Evolutionary conservation across 176 grass and related monocot species (phyloP).

Genomic region (Ampelocalamus luodianensis): DNA sequence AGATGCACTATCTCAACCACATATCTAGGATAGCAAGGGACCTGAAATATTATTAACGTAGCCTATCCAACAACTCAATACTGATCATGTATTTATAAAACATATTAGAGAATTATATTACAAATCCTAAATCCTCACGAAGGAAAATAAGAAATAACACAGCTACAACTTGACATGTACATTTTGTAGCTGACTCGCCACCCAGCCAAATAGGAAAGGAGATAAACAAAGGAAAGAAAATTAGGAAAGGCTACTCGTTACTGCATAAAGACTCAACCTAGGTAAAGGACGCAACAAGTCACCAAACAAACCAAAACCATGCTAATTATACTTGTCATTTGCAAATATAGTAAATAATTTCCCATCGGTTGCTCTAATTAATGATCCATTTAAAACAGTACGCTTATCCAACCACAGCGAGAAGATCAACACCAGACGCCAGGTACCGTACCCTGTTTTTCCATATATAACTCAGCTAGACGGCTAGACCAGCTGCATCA

Average conservation of each 20-base stretch:
- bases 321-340: not conserved
- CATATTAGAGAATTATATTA: not conserved
- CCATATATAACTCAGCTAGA: not conserved
- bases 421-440: not conserved
- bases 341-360: not conserved
- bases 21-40: not conserved
- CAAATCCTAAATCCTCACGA: not conserved
- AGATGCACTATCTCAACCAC: not conserved
- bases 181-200: conserved; percentile 1
- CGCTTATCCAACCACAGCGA: not conserved
- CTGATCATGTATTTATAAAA: not conserved
- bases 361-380: not conserved
- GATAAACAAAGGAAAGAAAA: not conserved
- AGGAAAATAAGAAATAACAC: not conserved
- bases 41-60: not conserved
- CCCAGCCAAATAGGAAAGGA: conserved; percentile 4
- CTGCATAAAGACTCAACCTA: not conserved
- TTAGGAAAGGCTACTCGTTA: not conserved
- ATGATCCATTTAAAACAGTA: not conserved
- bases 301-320: not conserved
- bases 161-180: not conserved
- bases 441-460: not conserved
- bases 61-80: not conserved
- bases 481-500: not conserved
- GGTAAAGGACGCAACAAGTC: not conserved